phyloP scores from a whole-genome alignment of 495 filamentous ascomycete genomes.

The Neurospora cerealis region DNA sequence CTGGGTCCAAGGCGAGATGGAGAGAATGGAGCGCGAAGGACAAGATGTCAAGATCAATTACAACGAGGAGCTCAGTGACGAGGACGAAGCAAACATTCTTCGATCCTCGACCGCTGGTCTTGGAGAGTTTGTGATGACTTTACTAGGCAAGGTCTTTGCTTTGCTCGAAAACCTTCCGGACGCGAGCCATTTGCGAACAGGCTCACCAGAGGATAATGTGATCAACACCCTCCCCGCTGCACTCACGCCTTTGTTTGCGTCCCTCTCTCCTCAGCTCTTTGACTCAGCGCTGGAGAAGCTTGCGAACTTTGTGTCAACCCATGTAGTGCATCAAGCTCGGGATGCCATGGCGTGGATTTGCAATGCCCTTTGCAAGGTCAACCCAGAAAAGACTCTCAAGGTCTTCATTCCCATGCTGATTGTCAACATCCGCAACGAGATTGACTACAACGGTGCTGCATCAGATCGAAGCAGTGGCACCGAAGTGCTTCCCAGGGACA shows the following conservation, averaged over 20 bases:
- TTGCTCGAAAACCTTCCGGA: conserved; percentile 93
- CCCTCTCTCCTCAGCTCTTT: conserved; percentile 87
- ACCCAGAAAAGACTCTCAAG: conserved; percentile 84
- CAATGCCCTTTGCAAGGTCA: conserved; percentile 89
- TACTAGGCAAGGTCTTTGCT: conserved; percentile 90
- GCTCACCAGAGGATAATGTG: conserved; percentile 92
- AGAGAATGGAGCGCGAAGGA: conserved; percentile 83
- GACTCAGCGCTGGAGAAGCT: conserved; percentile 88
- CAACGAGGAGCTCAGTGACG: conserved; percentile 65
- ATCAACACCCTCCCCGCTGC: conserved; percentile 92
- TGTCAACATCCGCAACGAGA: conserved; percentile 87
- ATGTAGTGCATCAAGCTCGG: conserved; percentile 93
- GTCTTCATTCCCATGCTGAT: conserved; percentile 82
- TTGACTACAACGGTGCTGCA: conserved; percentile 93
- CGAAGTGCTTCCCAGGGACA: conserved; percentile 85
- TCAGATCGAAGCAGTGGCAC: conserved; percentile 88
- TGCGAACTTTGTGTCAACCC: conserved; percentile 81
- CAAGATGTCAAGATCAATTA: conserved; percentile 80
- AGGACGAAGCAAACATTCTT: conserved; percentile 80
- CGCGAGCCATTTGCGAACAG: conserved; percentile 70
- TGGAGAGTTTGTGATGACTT: conserved; percentile 79
- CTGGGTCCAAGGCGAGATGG: conserved; percentile 91
- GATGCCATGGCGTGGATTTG: conserved; percentile 99
- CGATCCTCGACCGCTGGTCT: conserved; percentile 94
- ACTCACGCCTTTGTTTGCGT: conserved; percentile 81